These are phyloP conservation scores for Coix lacrymajobi DNA, from an alignment of 176 grass and related monocot genomes.

Conservation along the genomic window DNA sequence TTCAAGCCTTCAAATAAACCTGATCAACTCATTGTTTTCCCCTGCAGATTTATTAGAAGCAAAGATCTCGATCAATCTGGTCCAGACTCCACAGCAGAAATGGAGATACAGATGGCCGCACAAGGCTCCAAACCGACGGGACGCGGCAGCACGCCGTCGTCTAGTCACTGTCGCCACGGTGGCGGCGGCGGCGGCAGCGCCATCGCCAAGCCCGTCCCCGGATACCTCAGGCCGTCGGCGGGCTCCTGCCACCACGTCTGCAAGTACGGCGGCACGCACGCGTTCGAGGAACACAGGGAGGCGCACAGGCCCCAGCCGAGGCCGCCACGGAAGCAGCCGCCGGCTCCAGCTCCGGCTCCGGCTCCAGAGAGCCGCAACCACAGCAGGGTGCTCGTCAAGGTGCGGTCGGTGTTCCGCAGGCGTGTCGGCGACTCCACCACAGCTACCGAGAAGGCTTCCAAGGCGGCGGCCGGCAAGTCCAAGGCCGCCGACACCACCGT, in stretches of 20 bases:
- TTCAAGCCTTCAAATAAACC: neutral
- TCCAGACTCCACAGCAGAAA: neutral
- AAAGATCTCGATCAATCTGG: neutral
- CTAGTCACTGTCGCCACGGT: neutral
- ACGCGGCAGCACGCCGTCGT: neutral
- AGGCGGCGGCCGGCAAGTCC: neutral
- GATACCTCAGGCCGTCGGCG: conserved; percentile 49
- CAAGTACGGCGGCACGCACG: conserved; percentile 53
- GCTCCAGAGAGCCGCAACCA: neutral
- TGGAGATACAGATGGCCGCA: conserved; percentile 11
- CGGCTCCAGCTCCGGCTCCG: neutral
- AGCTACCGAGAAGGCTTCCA: neutral
- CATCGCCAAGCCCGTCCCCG: conserved; percentile 21
- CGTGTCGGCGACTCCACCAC: conserved; percentile 27
- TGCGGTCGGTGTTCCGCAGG: conserved; percentile 38
- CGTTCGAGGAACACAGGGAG: conserved; percentile 28
- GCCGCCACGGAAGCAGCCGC: neutral
- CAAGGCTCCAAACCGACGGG: neutral
- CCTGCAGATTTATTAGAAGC: conserved; percentile 12
- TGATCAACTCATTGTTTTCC: neutral
- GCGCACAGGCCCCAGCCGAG: neutral
- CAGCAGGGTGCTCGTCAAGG: conserved; percentile 19
- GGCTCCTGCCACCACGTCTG: conserved; percentile 66
- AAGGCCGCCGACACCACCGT: neutral
- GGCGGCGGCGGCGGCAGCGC: neutral